A percentile compares a stretch with the other conserved stretches of the same genome.
Evolutionary conservation across 2,329 filamentous ascomycete species (phyloP).

Genomic region (Ascochyta lentis): DNA sequence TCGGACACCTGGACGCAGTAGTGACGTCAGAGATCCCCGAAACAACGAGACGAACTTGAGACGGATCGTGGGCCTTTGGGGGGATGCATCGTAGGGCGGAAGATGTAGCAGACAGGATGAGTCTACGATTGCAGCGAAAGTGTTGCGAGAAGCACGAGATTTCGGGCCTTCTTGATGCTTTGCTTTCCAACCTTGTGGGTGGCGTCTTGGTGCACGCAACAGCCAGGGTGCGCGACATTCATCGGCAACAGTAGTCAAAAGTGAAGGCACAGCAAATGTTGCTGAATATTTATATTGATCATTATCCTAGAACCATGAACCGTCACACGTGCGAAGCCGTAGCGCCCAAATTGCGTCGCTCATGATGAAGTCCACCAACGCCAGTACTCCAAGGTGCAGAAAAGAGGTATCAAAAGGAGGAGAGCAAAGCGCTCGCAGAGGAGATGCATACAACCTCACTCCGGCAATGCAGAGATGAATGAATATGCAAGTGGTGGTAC

Average conservation of each 20-base stretch:
- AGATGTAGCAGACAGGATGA: too few relatives aligned
- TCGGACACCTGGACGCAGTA: neutral
- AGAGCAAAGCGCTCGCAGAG: constrained; percentile 1
- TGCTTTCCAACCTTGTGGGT: constrained; percentile 1
- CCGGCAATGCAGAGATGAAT: constrained; percentile 43
- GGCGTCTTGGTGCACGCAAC: neutral
- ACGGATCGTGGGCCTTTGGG: too few relatives aligned
- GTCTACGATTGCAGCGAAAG: neutral
- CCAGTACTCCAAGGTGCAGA: constrained; percentile 26
- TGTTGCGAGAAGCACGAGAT: neutral
- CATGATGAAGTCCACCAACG: constrained; percentile 20
- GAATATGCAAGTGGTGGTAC: constrained; percentile 30
- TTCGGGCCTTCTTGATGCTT: constrained; percentile 9
- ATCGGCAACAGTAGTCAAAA: neutral
- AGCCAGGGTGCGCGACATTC: neutral
- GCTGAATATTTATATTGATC: constrained; percentile 23
- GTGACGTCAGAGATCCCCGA: constrained; percentile 6
- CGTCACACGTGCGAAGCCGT: constrained; percentile 15
- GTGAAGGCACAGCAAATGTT: neutral
- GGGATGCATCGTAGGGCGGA: too few relatives aligned
- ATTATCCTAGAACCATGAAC: constrained; percentile 27
- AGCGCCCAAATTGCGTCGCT: constrained; percentile 17
- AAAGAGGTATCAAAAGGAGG: constrained; percentile 23
- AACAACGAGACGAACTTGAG: neutral
- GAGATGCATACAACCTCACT: constrained; percentile 28